These are phyloP conservation scores for Calocybe gangraenosa DNA, from an alignment of 768 basidiomycete species.

Conservation along the genomic window DNA sequence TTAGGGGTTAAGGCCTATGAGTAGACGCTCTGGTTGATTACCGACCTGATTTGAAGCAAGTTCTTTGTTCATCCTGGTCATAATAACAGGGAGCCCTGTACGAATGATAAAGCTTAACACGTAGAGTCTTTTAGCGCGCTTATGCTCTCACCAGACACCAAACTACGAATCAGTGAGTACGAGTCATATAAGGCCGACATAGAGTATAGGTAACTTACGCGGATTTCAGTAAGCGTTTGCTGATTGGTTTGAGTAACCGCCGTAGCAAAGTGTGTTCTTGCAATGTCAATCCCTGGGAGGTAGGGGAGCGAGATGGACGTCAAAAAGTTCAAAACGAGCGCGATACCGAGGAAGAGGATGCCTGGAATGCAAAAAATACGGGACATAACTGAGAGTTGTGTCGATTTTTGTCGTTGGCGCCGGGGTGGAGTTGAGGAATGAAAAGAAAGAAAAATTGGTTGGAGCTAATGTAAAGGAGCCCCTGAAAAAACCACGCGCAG, in stretches of 20 bases:
- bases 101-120: neutral
- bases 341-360: constrained; percentile 46
- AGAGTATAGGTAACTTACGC: constrained; percentile 39
- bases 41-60: constrained; percentile 47
- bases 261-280: constrained; percentile 47
- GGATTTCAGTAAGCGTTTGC: constrained; percentile 38
- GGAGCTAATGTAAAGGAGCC: too few species aligned
- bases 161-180: constrained; percentile 36
- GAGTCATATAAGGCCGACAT: constrained; percentile 1
- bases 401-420: too few species aligned
- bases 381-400: constrained; percentile 17
- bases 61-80: constrained; percentile 34
- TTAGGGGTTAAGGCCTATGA: neutral
- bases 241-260: constrained; percentile 21
- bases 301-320: constrained; percentile 70
- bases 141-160: constrained; percentile 57
- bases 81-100: constrained; percentile 63
- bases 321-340: constrained; percentile 64
- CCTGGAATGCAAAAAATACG: constrained; percentile 54
- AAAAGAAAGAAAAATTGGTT: constrained; percentile 5
- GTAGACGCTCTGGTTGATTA: neutral
- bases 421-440: neutral
- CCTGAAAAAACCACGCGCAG: too few species aligned
- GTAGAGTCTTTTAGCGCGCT: neutral
- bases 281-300: constrained; percentile 63